Conservation (phyloP, 345 rosid genomes). For the Murraya koenigii region DNA sequence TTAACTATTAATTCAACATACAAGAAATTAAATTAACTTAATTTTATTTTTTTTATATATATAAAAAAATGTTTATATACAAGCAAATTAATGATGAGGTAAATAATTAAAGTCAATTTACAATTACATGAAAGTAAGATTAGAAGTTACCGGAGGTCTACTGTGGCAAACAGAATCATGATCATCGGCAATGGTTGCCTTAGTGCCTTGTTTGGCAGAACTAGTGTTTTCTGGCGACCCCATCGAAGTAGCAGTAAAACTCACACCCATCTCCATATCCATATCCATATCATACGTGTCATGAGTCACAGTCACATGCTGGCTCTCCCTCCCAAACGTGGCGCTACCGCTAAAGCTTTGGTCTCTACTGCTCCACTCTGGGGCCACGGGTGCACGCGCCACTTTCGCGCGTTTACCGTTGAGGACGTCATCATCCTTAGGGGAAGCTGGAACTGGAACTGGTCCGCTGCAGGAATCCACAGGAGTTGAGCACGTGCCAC, state of each 20-base stretch:
- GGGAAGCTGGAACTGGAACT: neutral
- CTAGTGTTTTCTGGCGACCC: conserved; percentile 56
- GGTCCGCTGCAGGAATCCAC: conserved; percentile 61
- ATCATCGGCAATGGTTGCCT: conserved; percentile 45
- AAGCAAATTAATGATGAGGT: too few species aligned
- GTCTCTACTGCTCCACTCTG: conserved; percentile 65
- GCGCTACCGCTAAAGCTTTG: conserved; percentile 64
- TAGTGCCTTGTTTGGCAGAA: conserved; percentile 31
- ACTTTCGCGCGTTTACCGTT: conserved; percentile 29
- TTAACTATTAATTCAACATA: neutral
- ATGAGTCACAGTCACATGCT: conserved; percentile 36
- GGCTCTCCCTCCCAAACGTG: conserved; percentile 47
- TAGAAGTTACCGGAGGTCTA: conserved; percentile 42
- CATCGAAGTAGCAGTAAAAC: conserved; percentile 56
- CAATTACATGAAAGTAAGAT: neutral
- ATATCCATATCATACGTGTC: conserved; percentile 54
- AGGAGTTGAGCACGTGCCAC: conserved; percentile 40
- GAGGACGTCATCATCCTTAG: conserved; percentile 16
- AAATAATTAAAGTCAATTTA: neutral
- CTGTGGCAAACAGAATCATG: conserved; percentile 77
- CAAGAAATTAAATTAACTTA: too few species aligned
- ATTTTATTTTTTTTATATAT: too few species aligned
- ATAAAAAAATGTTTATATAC: neutral
- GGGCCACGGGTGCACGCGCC: conserved; percentile 38
- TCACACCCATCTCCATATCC: conserved; percentile 19